These are phyloP conservation scores for Rhodotorula mucilaginosa DNA, from an alignment of 1,284 basidiomycete species.

Conservation along the genomic window DNA sequence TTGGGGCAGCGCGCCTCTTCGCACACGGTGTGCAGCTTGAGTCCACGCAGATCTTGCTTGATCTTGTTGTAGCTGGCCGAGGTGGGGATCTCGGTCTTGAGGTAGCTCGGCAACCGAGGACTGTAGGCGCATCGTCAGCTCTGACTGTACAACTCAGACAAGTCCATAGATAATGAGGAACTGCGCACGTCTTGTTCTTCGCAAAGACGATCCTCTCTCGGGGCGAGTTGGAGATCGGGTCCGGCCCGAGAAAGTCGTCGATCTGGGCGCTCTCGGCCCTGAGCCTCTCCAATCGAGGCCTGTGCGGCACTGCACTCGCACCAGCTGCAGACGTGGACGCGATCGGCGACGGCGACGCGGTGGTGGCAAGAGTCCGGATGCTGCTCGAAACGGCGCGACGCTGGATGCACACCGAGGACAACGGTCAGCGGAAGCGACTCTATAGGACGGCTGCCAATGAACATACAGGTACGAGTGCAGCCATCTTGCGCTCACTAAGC, in stretches of 20 bases:
- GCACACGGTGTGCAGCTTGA: slow-evolving; percentile 92
- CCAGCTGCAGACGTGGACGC: slow-evolving; percentile 10
- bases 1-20: slow-evolving; percentile 99
- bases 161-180: too few relatives aligned
- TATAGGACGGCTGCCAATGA: too few relatives aligned
- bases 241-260: slow-evolving; percentile 76
- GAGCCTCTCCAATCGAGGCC: slow-evolving; percentile 55
- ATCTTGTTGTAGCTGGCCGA: slow-evolving; percentile 86
- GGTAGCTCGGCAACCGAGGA: slow-evolving; percentile 81
- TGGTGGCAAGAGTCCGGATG: slow-evolving; percentile 34
- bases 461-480: slow-evolving; percentile 5
- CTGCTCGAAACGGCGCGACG: slow-evolving; percentile 4
- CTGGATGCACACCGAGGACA: neutral
- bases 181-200: slow-evolving; percentile 67
- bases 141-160: neutral
- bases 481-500: neutral
- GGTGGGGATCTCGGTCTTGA: slow-evolving; percentile 80
- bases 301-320: slow-evolving; percentile 10
- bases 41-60: slow-evolving; percentile 89
- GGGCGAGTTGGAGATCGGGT: slow-evolving; percentile 45
- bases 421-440: neutral
- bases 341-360: slow-evolving; percentile 17
- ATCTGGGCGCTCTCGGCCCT: slow-evolving; percentile 67
- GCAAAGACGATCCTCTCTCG: slow-evolving; percentile 70
- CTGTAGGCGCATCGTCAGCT: slow-evolving; percentile 51